Evolutionary conservation across 2,329 filamentous ascomycete species (phyloP).

Genomic region (Verticillium dahliae): DNA sequence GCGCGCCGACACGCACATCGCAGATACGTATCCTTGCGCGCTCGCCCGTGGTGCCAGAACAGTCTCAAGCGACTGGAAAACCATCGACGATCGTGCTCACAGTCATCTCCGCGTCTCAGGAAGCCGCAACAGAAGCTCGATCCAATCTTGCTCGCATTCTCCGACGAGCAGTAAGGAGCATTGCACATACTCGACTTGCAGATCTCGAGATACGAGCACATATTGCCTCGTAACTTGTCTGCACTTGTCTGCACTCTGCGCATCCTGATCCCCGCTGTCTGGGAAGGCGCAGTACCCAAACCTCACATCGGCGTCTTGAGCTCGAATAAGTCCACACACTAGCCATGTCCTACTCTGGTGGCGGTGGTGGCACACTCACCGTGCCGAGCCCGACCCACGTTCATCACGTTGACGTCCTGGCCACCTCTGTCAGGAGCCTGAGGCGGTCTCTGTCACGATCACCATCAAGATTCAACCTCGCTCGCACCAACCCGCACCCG

Average conservation of each 20-base stretch:
- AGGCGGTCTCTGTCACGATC: conserved; percentile 85
- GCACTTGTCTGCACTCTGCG: background rate
- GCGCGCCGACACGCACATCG: background rate
- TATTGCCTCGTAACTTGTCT: background rate
- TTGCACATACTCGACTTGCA: background rate
- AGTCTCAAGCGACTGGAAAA: background rate
- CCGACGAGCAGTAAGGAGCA: background rate
- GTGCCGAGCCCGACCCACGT: conserved; percentile 79
- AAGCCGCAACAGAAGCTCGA: background rate
- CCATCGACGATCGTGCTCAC: background rate
- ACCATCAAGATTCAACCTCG: conserved; percentile 79
- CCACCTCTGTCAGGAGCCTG: conserved; percentile 73
- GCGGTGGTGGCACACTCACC: conserved; percentile 70
- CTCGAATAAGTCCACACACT: conserved; percentile 5
- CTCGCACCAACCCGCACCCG: conserved; percentile 41
- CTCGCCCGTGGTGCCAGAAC: background rate
- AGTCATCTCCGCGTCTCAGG: background rate
- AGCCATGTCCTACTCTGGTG: conserved; percentile 53
- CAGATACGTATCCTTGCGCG: background rate
- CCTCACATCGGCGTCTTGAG: background rate
- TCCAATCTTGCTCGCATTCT: background rate
- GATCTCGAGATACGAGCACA: background rate
- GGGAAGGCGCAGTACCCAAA: background rate
- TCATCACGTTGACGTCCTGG: conserved; percentile 70
- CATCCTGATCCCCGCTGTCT: background rate